phyloP scores from a whole-genome alignment of 106 monocot genomes.

The Vanilla planifolia region DNA sequence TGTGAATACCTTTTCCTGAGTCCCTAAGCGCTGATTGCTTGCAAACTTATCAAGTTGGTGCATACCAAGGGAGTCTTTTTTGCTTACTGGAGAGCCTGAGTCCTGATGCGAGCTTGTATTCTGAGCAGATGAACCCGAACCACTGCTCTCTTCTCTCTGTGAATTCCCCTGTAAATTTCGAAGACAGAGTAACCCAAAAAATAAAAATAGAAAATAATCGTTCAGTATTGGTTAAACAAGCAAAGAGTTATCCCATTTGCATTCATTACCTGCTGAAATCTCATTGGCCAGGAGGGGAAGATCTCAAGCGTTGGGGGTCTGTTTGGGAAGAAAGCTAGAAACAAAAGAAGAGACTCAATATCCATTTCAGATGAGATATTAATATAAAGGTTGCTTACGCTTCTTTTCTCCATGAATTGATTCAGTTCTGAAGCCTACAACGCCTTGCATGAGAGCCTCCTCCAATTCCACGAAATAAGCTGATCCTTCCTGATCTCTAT shows the following conservation, averaged over 20 bases:
- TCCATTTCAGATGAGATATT: too few relatives aligned
- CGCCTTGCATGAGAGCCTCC: slow-evolving; percentile 92
- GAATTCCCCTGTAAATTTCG: slow-evolving; percentile 29
- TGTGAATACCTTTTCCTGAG: neutral
- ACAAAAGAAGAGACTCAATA: slow-evolving; percentile 21
- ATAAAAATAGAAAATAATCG: neutral
- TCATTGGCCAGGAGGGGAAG: slow-evolving; percentile 98
- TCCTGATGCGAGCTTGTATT: slow-evolving; percentile 53
- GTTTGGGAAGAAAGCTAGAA: slow-evolving; percentile 41
- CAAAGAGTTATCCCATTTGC: neutral
- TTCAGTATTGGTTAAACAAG: neutral
- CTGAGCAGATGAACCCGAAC: slow-evolving; percentile 75
- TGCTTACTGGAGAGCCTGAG: slow-evolving; percentile 59
- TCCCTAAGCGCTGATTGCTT: neutral
- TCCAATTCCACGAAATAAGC: slow-evolving; percentile 81
- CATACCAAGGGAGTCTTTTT: slow-evolving; percentile 27
- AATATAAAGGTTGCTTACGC: slow-evolving; percentile 28
- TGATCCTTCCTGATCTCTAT: slow-evolving; percentile 68
- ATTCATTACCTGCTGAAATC: slow-evolving; percentile 50
- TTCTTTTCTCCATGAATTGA: slow-evolving; percentile 31
- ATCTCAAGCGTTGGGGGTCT: slow-evolving; percentile 89
- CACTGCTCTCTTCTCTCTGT: slow-evolving; percentile 62
- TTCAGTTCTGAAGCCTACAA: slow-evolving; percentile 38
- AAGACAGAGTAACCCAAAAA: neutral
- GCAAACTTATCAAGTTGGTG: neutral